These are phyloP conservation scores for Peterozyma xylosa DNA, from an alignment of 805 yeast genomes.

Conservation along the genomic window DNA sequence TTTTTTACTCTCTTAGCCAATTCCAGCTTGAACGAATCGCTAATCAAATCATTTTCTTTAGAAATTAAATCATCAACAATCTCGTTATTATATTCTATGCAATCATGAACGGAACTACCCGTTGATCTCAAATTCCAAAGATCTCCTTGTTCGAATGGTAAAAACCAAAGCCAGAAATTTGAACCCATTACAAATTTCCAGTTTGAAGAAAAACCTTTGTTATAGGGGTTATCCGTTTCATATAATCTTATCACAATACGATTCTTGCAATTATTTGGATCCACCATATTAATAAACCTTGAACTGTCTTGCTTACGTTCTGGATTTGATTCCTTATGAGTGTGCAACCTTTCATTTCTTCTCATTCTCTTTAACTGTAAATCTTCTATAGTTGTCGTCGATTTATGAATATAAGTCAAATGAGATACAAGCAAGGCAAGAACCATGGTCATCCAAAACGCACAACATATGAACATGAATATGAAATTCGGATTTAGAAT, in stretches of 20 bases:
- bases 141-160: slow-evolving; percentile 21
- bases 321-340: slow-evolving; percentile 16
- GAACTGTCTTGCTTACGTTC: slow-evolving; percentile 20
- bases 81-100: slow-evolving; percentile 9
- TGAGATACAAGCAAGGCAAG: slow-evolving; percentile 35
- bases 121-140: slow-evolving; percentile 19
- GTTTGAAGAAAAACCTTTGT: slow-evolving; percentile 29
- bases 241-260: slow-evolving; percentile 29
- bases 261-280: slow-evolving; percentile 19
- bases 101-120: slow-evolving; percentile 25
- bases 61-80: slow-evolving; percentile 15
- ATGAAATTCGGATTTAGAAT: slow-evolving; percentile 40
- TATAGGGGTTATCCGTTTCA: slow-evolving; percentile 25
- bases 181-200: slow-evolving; percentile 23
- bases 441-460: slow-evolving; percentile 38
- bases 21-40: slow-evolving; percentile 15
- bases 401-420: slow-evolving; percentile 32
- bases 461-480: slow-evolving; percentile 34
- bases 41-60: slow-evolving; percentile 18
- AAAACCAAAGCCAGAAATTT: slow-evolving; percentile 6
- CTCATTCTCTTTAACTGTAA: slow-evolving; percentile 28
- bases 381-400: slow-evolving; percentile 57
- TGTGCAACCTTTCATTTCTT: slow-evolving; percentile 15
- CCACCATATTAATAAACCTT: slow-evolving; percentile 37
- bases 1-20: slow-evolving; percentile 16